phyloP scores from a whole-genome alignment of 2,329 filamentous ascomycete genomes.

The Neonectria hederae region DNA sequence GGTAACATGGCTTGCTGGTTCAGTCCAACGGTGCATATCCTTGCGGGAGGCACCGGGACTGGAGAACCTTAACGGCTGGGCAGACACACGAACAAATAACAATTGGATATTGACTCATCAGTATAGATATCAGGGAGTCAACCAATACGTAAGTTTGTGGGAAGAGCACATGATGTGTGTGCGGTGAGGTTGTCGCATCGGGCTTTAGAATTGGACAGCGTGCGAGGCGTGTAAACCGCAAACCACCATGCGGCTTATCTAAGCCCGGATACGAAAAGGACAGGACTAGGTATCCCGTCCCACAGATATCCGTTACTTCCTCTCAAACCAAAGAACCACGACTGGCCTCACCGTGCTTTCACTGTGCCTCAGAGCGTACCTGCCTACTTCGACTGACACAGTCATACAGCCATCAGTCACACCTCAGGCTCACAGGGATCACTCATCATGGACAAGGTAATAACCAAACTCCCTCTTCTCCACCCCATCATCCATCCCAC shows the following conservation, averaged over 20 bases:
- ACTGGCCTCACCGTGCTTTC: not conserved
- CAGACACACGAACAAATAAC: not conserved
- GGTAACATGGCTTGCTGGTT: conserved; percentile 25
- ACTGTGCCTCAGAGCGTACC: not conserved
- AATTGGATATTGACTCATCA: not conserved
- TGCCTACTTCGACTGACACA: conserved; percentile 1
- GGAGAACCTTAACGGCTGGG: conserved; percentile 17
- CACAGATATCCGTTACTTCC: not conserved
- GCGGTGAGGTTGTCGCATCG: not conserved
- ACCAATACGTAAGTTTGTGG: not conserved
- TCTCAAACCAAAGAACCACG: not conserved
- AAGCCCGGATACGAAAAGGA: conserved; percentile 16
- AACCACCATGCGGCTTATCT: not conserved
- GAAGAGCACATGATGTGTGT: not conserved
- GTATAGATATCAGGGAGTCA: not conserved
- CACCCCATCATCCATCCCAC: conserved; percentile 20
- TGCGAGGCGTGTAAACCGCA: not conserved
- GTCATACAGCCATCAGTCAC: conserved; percentile 11
- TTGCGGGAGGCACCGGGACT: conserved; percentile 23
- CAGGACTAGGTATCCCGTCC: not conserved
- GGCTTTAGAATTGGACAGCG: conserved; percentile 1
- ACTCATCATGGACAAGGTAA: not conserved
- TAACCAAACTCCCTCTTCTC: conserved; percentile 9
- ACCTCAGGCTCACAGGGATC: not conserved
- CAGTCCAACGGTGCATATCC: conserved; percentile 22